Base-by-base conservation (phyloP, 129 eudicot genomes). In the Logfia minima region DNA sequence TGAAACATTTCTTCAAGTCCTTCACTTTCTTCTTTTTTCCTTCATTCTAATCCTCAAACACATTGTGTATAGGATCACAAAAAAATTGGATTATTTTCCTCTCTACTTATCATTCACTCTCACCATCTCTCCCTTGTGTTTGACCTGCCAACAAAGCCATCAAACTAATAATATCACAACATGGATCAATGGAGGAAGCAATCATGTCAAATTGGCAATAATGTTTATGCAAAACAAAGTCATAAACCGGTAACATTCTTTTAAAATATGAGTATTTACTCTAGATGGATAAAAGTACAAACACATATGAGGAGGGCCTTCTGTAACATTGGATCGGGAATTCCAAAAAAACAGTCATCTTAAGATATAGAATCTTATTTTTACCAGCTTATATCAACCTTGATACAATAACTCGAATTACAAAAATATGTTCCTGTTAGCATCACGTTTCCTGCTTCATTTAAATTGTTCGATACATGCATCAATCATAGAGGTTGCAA, bases 81-180 rank as follows among this genome's bases (percentile, higher is more conserved):
- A 75, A 60, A 58, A 60, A 31, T 28, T 60, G 56, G 31, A 43
- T 43, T 70, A 71, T 81, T 81, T 35, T 61, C 26, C 45, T 74
- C 62, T n/a, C 85, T 71, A 65, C 81, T 39, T 35, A 69, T 86
- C 72, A n/a, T 48, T 43, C 80, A 66, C 53, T 34, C 72, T 76
- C 86, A 90, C 98, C 96, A 90, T 88, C 92, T 86, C 43, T 88
- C 89, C 88, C 88, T 83, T 71, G 97, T 82, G 66, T 58, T 75
- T 51, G 89, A 63, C 96, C 98, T 93, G 90, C 81, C 64, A 85
- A 34, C 21, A 58, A 14, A 29, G 13, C 1, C 35, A 70, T 34
- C 8, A 21, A 35, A 55, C 8, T 43, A 77, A 0, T 26, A 35
- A 34, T 43, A 37, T 35, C 24, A 28, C 23, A 28, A 71, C 41